Evolutionary conservation across 106 monocot species (phyloP).

Genomic region (Acorus calamus): DNA sequence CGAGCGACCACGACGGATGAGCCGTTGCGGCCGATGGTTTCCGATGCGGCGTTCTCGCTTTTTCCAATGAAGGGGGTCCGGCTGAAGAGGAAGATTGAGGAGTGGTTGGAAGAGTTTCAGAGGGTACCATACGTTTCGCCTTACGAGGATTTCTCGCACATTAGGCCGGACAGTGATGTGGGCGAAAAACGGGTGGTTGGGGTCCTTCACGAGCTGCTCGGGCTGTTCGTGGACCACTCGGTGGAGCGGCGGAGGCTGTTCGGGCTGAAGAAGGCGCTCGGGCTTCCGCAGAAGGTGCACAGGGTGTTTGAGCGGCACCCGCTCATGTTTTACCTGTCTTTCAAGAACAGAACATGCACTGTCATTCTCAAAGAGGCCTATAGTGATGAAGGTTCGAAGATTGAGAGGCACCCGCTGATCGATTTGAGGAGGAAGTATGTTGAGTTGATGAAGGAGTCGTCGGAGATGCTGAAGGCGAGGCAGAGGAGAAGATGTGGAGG

Average conservation of each 20-base stretch:
- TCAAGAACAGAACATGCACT: slow-evolving; percentile 84
- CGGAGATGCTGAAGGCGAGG: slow-evolving; percentile 34
- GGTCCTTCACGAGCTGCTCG: slow-evolving; percentile 64
- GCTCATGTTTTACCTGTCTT: slow-evolving; percentile 62
- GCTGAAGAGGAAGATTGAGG: slow-evolving; percentile 54
- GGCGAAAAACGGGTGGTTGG: slow-evolving; percentile 57
- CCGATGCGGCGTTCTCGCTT: slow-evolving; percentile 31
- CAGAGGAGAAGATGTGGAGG: slow-evolving; percentile 25
- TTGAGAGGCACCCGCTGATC: slow-evolving; percentile 53
- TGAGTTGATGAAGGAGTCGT: slow-evolving; percentile 51
- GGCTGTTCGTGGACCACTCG: slow-evolving; percentile 57
- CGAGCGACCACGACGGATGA: no score
- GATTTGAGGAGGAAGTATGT: slow-evolving; percentile 50
- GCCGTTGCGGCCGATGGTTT: neutral
- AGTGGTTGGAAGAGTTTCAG: slow-evolving; percentile 62
- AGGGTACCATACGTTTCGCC: slow-evolving; percentile 56
- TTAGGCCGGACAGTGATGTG: slow-evolving; percentile 35
- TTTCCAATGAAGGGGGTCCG: slow-evolving; percentile 71
- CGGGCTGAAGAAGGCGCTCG: slow-evolving; percentile 54
- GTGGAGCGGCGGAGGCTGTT: slow-evolving; percentile 68
- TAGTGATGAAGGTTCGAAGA: slow-evolving; percentile 17
- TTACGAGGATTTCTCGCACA: slow-evolving; percentile 34
- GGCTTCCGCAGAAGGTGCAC: slow-evolving; percentile 57
- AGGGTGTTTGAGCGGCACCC: slow-evolving; percentile 72
- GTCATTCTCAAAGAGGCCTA: slow-evolving; percentile 85